These are phyloP conservation scores for Corymbia calophylla DNA, from an alignment of 441 rosid species.

Conservation along the genomic window DNA sequence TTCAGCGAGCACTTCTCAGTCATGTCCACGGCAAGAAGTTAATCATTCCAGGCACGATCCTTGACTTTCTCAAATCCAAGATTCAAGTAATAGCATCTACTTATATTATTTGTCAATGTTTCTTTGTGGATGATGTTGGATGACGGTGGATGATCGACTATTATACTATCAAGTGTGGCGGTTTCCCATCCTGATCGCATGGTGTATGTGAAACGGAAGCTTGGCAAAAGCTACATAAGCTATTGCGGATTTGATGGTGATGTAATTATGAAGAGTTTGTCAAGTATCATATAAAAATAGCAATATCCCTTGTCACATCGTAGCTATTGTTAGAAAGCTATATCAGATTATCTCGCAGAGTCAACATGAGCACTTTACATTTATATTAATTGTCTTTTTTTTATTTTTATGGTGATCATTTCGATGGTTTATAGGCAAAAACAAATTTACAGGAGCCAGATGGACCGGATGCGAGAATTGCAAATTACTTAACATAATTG, in stretches of 20 bases:
- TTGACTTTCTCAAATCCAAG: slow-evolving; percentile 22
- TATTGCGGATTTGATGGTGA: neutral
- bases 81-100: slow-evolving; percentile 5
- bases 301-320: neutral
- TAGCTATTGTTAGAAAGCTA: too few species aligned
- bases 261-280: neutral
- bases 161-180: neutral
- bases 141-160: neutral
- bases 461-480: slow-evolving; percentile 15
- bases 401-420: neutral
- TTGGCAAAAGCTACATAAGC: neutral
- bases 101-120: neutral
- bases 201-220: too few species aligned
- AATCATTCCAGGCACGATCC: slow-evolving; percentile 16
- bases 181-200: neutral
- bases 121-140: neutral
- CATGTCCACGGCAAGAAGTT: neutral
- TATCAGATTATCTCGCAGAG: neutral
- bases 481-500: slow-evolving; percentile 9
- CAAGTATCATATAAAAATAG: neutral
- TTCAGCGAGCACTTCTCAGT: neutral
- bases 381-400: neutral
- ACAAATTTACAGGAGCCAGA: slow-evolving; percentile 2
- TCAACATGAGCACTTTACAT: neutral
- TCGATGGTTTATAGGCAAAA: neutral